phyloP scores from a whole-genome alignment of 768 basidiomycete genomes.

The Agaricus subrufescens region DNA sequence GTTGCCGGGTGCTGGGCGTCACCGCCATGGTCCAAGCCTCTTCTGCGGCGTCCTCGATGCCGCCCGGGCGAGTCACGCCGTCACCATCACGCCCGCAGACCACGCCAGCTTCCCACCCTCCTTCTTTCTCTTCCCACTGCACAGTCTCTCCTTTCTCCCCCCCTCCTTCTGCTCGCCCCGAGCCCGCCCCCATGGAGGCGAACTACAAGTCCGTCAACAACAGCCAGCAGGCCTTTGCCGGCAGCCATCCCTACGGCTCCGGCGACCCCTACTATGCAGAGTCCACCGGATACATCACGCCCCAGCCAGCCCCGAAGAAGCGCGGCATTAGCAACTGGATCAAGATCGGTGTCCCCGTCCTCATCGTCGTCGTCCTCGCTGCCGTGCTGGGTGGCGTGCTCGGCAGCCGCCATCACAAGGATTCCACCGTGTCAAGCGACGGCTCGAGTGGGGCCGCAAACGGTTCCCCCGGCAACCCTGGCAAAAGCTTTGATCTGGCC shows the following conservation, averaged over 20 bases:
- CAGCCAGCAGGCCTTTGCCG: constrained; percentile 2
- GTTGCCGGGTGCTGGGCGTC: neutral
- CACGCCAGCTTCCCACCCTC: neutral
- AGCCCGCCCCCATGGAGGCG: constrained; percentile 6
- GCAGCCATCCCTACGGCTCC: constrained; percentile 18
- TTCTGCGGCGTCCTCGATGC: too few species aligned
- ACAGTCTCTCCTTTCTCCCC: neutral
- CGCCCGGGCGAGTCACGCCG: neutral
- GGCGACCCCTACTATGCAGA: constrained; percentile 60
- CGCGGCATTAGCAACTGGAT: constrained; percentile 62
- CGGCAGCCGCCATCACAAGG: constrained; percentile 51
- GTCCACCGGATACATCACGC: constrained; percentile 64
- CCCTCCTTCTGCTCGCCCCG: neutral
- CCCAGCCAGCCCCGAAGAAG: constrained; percentile 40
- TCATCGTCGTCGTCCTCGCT: constrained; percentile 56
- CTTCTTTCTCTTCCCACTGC: neutral
- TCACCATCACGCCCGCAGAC: neutral
- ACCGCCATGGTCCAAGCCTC: too few species aligned
- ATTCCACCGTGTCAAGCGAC: constrained; percentile 23
- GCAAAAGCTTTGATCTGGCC: constrained; percentile 53
- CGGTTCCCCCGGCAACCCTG: constrained; percentile 48
- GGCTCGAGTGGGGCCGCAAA: constrained; percentile 38
- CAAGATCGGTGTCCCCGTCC: constrained; percentile 68
- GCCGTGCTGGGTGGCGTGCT: constrained; percentile 79
- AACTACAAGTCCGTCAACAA: constrained; percentile 6